Evolutionary conservation across 768 basidiomycete species (phyloP).

Genomic region (Rhizopogon sp.): DNA sequence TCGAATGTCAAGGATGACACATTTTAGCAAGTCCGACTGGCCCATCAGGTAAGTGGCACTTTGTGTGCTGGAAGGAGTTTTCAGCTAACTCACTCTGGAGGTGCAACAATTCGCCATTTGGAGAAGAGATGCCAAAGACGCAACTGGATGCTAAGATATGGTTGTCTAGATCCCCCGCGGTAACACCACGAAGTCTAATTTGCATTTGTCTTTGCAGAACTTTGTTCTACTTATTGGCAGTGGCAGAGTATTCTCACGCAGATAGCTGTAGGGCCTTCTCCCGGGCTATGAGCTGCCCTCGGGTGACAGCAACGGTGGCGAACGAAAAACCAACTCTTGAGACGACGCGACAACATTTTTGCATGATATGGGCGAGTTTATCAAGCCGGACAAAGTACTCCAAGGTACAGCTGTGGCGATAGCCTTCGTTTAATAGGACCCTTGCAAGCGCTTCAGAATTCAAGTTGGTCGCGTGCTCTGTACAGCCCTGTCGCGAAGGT

Average conservation of each 20-base stretch:
- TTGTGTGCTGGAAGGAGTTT: not conserved
- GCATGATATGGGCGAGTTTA: conserved; percentile 82
- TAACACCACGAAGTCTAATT: conserved; percentile 23
- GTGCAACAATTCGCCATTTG: conserved; percentile 83
- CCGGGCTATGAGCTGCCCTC: conserved; percentile 55
- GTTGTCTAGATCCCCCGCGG: conserved; percentile 86
- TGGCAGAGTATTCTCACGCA: conserved; percentile 78
- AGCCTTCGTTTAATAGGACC: conserved; percentile 46
- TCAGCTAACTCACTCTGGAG: conserved; percentile 34
- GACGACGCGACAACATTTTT: conserved; percentile 87
- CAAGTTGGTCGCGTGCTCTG: conserved; percentile 49
- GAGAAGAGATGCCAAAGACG: conserved; percentile 41
- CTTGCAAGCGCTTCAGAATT: conserved; percentile 88
- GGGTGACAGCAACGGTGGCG: conserved; percentile 79
- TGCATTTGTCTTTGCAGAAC: conserved; percentile 1
- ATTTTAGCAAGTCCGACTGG: conserved; percentile 65
- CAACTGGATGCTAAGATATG: conserved; percentile 57
- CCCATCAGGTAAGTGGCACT: conserved; percentile 44
- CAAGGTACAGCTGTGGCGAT: conserved; percentile 77
- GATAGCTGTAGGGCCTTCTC: conserved; percentile 72
- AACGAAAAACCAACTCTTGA: conserved; percentile 82
- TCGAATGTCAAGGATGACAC: conserved; percentile 42
- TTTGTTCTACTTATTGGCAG: conserved; percentile 26
- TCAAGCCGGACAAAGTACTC: conserved; percentile 69
- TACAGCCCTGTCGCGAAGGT: not conserved